Evolutionary conservation across 192 early-diverging fungal species (phyloP).

Genomic region (Umbelopsis sp.): DNA sequence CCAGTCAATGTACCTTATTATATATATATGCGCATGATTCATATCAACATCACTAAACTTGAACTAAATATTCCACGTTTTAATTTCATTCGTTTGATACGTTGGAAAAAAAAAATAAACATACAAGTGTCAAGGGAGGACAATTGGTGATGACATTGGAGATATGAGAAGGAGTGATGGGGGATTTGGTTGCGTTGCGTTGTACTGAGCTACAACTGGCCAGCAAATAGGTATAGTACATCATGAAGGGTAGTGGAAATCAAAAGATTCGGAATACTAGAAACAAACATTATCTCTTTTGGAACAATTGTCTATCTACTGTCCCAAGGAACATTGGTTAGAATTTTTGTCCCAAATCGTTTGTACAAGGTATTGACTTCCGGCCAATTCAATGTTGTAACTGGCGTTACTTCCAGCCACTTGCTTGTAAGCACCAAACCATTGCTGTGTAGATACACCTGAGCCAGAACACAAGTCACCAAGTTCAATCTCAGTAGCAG

Average conservation of each 20-base stretch:
- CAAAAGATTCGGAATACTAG: neutral
- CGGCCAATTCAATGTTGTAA: constrained; percentile 28
- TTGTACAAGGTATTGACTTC: constrained; percentile 32
- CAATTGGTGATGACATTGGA: no score
- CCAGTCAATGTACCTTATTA: no score
- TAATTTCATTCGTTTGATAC: no score
- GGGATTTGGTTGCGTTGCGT: no score
- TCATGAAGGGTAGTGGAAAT: neutral
- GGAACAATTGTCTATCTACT: constrained; percentile 82
- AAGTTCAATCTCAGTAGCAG: constrained; percentile 18
- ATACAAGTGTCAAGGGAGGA: no score
- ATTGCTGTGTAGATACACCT: constrained; percentile 18
- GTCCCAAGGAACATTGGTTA: constrained; percentile 80
- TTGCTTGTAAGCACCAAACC: constrained; percentile 22
- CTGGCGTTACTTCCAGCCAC: constrained; percentile 16
- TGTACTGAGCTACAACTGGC: no score
- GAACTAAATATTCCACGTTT: no score
- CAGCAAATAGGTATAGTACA: constrained; percentile 9
- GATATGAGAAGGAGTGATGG: no score
- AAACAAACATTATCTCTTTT: neutral
- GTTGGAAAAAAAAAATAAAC: no score
- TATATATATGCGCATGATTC: no score
- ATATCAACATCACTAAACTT: no score
- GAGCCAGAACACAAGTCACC: constrained; percentile 32
- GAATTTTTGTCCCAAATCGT: constrained; percentile 54